Evolutionary conservation across 73 alveolate species (phyloP).

Genomic region (Stentor roeselii): DNA sequence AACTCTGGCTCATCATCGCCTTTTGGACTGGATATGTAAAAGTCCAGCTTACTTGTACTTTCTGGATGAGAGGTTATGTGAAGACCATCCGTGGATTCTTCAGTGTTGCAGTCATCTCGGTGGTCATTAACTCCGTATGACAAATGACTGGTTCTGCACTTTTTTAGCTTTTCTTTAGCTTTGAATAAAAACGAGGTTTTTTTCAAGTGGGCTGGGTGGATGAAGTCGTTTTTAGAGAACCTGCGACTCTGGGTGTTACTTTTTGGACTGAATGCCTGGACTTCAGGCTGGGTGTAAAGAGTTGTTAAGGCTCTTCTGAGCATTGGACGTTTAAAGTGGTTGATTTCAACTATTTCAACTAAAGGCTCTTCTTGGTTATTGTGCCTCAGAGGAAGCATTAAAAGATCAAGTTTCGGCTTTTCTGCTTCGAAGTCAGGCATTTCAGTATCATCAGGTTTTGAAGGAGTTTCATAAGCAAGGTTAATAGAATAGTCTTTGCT

Average conservation of each 20-base stretch:
- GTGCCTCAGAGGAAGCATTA: too few relatives aligned
- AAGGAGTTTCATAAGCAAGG: too few relatives aligned
- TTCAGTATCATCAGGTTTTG: too few relatives aligned
- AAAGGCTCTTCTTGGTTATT: too few relatives aligned
- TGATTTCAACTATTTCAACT: background rate
- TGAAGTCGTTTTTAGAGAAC: background rate
- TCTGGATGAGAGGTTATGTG: background rate
- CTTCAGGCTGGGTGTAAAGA: background rate
- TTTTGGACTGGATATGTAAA: background rate
- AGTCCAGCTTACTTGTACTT: background rate
- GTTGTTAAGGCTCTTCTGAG: background rate
- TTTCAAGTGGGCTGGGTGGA: background rate
- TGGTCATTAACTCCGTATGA: background rate
- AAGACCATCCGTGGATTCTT: background rate
- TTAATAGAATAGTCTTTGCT: too few relatives aligned
- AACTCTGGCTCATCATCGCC: background rate
- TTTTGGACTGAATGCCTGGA: background rate
- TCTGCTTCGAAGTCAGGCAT: too few relatives aligned
- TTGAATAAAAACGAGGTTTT: background rate
- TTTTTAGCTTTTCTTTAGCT: background rate
- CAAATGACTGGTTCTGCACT: background rate
- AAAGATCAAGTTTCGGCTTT: too few relatives aligned
- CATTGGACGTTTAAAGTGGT: background rate
- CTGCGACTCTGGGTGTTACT: background rate
- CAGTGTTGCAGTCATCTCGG: background rate